These are phyloP conservation scores for Phaeosphaeriaceae sp. DNA, from an alignment of 2,329 filamentous ascomycete genomes.

Conservation along the genomic window DNA sequence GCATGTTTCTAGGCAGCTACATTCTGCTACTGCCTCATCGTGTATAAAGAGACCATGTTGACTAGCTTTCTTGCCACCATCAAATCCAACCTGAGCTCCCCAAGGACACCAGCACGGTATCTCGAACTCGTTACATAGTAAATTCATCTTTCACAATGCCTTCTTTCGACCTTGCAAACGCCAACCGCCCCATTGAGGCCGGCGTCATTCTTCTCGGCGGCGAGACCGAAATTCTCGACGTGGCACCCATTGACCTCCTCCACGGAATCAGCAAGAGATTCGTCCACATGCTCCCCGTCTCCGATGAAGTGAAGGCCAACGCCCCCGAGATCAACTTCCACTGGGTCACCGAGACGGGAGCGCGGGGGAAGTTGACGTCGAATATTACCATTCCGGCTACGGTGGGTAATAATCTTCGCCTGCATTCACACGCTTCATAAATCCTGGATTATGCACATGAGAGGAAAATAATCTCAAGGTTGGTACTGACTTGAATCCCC, in stretches of 20 bases:
- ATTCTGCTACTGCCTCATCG: background rate
- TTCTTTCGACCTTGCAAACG: background rate
- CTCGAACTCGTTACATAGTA: background rate
- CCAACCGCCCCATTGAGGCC: background rate
- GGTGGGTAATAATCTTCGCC: background rate
- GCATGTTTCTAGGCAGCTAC: background rate
- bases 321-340: background rate
- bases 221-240: background rate
- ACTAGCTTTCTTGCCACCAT: background rate
- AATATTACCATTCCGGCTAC: background rate
- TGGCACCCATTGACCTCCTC: background rate
- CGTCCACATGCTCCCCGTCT: background rate
- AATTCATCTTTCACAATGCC: background rate
- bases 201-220: background rate
- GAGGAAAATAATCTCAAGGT: background rate
- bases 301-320: background rate
- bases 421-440: background rate
- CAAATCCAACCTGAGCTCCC: background rate
- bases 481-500: background rate
- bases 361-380: background rate
- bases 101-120: no score
- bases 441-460: background rate
- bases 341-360: background rate
- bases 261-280: background rate
- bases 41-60: background rate